Evolutionary conservation across 306 rosid genomes (phyloP).

Genomic region (Cucurbita pepo): DNA sequence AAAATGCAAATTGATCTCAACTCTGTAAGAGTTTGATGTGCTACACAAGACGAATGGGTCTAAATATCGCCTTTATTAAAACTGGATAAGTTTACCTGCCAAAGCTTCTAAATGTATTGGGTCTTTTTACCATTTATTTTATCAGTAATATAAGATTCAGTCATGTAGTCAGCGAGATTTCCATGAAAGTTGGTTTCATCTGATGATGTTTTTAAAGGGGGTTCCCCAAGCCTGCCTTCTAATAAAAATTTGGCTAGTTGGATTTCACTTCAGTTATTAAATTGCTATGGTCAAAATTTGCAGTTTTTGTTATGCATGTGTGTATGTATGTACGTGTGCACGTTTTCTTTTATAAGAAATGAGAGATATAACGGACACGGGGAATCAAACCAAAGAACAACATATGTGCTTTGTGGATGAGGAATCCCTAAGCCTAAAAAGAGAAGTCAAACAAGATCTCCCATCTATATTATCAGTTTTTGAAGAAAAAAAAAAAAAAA

Average conservation of each 20-base stretch:
- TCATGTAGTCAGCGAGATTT: neutral
- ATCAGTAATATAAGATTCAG: neutral
- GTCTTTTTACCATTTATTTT: neutral
- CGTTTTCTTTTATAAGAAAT: neutral
- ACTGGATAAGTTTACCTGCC: neutral
- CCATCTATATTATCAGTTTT: neutral
- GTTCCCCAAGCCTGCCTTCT: neutral
- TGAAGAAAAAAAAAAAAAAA: neutral
- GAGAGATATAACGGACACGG: neutral
- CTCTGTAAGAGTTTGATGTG: neutral
- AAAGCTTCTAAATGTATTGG: neutral
- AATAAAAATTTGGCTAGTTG: neutral
- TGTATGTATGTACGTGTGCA: too few species aligned
- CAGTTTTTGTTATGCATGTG: neutral
- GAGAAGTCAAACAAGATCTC: neutral
- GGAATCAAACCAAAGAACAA: neutral
- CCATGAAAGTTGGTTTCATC: neutral
- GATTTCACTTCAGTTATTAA: neutral
- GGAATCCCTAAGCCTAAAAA: neutral
- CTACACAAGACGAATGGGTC: neutral
- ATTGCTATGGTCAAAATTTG: neutral
- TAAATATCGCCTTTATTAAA: neutral
- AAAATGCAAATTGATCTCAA: neutral
- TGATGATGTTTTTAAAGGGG: neutral
- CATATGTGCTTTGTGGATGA: neutral